Evolutionary conservation across 2,329 filamentous ascomycete genomes (phyloP), one percentile per base, ranked within the genome.

Genomic region (Colletotrichum sp.): DNA sequence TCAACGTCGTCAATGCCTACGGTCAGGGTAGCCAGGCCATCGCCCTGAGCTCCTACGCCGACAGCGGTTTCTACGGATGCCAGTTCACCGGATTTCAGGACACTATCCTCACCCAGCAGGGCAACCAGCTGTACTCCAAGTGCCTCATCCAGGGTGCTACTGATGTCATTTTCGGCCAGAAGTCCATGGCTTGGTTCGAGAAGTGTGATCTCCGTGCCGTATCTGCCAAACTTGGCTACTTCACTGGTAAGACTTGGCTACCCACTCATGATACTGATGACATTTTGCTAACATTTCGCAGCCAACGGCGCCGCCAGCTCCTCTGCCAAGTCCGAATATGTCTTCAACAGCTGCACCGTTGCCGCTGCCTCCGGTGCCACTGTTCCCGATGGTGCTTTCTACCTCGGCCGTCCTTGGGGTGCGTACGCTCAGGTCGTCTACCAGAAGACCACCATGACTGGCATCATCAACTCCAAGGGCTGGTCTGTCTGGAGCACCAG

Each of bases 391-490:
- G 86, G 86, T 0, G 82, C 83, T 1, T 88, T 85, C 77, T 89
- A 88, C 74, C 86, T 90, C 2, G 88, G 88, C 6, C 84, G 88
- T 6, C 88, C 88, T 0, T 90, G 88, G 88, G 79, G 84, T 8
- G 79, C 83, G 30, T 88, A 86, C 70, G 84, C 88, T 1, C 85
- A 87, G 6, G 88, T 90, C 8, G 85, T 88, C 7, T 88, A 88
- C 81, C 87, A 90, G 78, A 80, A 86, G 67, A 90, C 89, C 0
- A 80, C 80, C 36, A 84, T 94, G 82, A 86, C 85, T 10, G 82
- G 84, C 28, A 90, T 93, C 24, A 88, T 94, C 79, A 92, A 93
- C 79, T 75, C 85, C 3, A 88, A 88, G 0, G 92, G 92, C 0
- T 94, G 92, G 92, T 81, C 79, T 3, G 80, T 85, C 32, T 94